phyloP scores from a whole-genome alignment of 2,329 filamentous ascomycete species.

The Alternaria brassicicola region DNA sequence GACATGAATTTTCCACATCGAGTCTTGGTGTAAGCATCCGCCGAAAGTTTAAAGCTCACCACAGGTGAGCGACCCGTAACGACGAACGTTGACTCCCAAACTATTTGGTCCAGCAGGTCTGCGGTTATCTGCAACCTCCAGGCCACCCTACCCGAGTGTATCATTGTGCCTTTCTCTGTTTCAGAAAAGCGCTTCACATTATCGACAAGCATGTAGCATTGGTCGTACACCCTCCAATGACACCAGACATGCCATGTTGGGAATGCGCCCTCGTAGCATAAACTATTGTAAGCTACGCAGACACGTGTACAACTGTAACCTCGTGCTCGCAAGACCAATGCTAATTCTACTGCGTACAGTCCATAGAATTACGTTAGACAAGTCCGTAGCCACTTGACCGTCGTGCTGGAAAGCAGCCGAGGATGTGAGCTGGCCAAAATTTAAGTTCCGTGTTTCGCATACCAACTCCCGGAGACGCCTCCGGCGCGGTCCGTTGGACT shows the following conservation, averaged over 20 bases:
- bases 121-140: not conserved
- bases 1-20: not conserved
- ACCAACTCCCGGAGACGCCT: slow-evolving; percentile 22
- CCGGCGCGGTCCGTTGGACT: slow-evolving; percentile 24
- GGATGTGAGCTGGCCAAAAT: not conserved
- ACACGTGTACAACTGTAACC: not conserved
- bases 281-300: not conserved
- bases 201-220: not conserved
- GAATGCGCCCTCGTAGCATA: not conserved
- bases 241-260: not conserved
- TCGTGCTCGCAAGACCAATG: not conserved
- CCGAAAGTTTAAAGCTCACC: not conserved
- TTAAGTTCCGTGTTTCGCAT: slow-evolving; percentile 13
- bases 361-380: slow-evolving; percentile 1
- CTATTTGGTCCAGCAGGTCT: not conserved
- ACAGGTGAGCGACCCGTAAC: not conserved
- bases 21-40: not conserved
- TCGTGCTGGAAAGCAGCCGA: slow-evolving; percentile 17
- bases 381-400: slow-evolving; percentile 19
- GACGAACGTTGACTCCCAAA: not conserved
- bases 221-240: not conserved
- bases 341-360: not conserved
- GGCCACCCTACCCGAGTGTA: not conserved
- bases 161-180: not conserved
- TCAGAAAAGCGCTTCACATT: not conserved